Evolutionary conservation across 2,329 filamentous ascomycete species (phyloP).

Genomic region (Exserohilum turcica): DNA sequence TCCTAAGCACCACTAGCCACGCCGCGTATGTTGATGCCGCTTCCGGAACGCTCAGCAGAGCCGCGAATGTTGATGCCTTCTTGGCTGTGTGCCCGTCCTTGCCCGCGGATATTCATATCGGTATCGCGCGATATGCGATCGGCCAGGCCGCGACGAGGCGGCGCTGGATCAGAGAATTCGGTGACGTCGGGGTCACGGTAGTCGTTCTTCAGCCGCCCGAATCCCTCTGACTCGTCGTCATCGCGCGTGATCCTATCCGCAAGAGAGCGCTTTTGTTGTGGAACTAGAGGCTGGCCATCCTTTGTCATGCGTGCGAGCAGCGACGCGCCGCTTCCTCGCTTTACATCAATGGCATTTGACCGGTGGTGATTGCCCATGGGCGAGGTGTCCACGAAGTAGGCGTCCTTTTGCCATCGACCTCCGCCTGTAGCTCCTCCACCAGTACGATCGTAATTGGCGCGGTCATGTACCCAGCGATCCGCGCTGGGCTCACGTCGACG

Average conservation of each 20-base stretch:
- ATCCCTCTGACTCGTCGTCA: conserved; percentile 28
- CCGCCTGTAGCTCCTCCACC: conserved; percentile 18
- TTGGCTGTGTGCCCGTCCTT: conserved; percentile 21
- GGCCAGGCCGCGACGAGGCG: conserved; percentile 24
- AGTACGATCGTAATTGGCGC: conserved; percentile 31
- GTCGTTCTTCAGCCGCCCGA: conserved; percentile 41
- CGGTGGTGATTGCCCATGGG: conserved; percentile 52
- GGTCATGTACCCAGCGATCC: conserved; percentile 40
- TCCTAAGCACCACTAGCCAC: conserved; percentile 39
- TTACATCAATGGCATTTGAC: conserved; percentile 50
- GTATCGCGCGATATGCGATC: conserved; percentile 32
- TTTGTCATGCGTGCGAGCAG: conserved; percentile 44
- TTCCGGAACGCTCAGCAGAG: conserved; percentile 23
- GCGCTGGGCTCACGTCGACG: conserved; percentile 31
- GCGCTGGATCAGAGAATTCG: conserved; percentile 33
- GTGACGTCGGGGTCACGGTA: conserved; percentile 31
- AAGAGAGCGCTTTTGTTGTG: conserved; percentile 31
- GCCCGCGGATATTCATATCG: conserved; percentile 27
- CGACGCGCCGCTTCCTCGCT: conserved; percentile 24
- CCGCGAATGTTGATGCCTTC: conserved; percentile 45
- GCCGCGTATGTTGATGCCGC: conserved; percentile 41
- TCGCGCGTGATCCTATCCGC: conserved; percentile 42
- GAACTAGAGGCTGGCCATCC: conserved; percentile 34
- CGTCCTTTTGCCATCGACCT: conserved; percentile 36
- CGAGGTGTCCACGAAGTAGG: conserved; percentile 43